Evolutionary conservation across 2,329 filamentous ascomycete species (phyloP).

Genomic region (Arachnopeziza araneosa): DNA sequence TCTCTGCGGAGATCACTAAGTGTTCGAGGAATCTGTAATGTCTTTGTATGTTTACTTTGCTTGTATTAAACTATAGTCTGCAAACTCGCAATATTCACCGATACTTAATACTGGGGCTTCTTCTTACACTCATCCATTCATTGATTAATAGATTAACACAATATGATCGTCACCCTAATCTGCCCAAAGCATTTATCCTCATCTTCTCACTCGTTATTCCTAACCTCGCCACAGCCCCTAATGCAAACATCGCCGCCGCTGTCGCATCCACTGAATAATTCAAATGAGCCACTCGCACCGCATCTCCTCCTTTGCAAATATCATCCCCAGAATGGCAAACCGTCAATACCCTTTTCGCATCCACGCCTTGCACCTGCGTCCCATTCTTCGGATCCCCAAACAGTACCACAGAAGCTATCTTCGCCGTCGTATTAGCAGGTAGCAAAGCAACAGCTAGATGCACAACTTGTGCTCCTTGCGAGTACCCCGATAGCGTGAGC

Average conservation of each 20-base stretch:
- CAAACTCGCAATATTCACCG: no score
- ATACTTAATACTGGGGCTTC: no score
- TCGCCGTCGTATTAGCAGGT: conserved; percentile 9
- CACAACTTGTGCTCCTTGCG: conserved; percentile 26
- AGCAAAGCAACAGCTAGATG: conserved; percentile 19
- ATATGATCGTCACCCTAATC: not conserved
- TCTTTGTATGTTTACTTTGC: not conserved
- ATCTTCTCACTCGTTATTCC: conserved; percentile 20
- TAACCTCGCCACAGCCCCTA: conserved; percentile 15
- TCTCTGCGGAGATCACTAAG: not conserved
- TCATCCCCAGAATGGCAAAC: conserved; percentile 21
- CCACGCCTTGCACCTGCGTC: conserved; percentile 17
- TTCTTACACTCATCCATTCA: no score
- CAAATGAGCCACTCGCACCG: conserved; percentile 16
- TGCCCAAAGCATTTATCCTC: not conserved
- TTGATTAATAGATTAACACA: no score
- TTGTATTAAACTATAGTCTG: not conserved
- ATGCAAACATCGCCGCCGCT: conserved; percentile 22
- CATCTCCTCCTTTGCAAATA: conserved; percentile 21
- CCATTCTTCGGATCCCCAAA: conserved; percentile 28
- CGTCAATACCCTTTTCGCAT: conserved; percentile 18
- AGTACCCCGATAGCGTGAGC: conserved; percentile 24
- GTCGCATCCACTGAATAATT: conserved; percentile 21
- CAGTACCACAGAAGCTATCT: conserved; percentile 20
- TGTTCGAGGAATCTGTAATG: not conserved